Evolutionary conservation across 1,284 basidiomycete species (phyloP).

Genomic region (Veloboletus limbatus): DNA sequence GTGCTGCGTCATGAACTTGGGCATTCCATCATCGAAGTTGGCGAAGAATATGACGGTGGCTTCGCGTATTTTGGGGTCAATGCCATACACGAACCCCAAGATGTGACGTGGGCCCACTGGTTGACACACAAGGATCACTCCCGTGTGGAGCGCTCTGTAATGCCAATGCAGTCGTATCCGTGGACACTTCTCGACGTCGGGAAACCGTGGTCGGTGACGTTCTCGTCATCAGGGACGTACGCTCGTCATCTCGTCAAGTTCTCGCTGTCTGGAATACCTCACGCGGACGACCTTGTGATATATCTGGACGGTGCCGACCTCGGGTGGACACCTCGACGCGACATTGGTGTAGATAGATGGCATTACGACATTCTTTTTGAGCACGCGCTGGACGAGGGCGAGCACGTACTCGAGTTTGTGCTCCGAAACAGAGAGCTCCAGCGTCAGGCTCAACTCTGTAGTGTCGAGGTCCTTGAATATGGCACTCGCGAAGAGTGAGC

Average conservation of each 20-base stretch:
- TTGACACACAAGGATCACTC: slow-evolving; percentile 43
- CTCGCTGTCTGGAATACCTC: slow-evolving; percentile 75
- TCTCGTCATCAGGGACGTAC: slow-evolving; percentile 67
- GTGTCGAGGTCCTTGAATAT: slow-evolving; percentile 75
- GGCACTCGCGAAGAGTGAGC: slow-evolving; percentile 62
- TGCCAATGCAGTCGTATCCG: slow-evolving; percentile 75
- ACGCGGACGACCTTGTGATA: slow-evolving; percentile 52
- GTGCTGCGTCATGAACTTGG: slow-evolving; percentile 83
- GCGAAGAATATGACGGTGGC: slow-evolving; percentile 87
- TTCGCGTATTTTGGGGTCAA: slow-evolving; percentile 76
- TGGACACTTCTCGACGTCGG: slow-evolving; percentile 69
- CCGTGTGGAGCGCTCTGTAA: slow-evolving; percentile 67
- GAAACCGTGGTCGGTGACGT: slow-evolving; percentile 55
- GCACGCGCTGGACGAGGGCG: slow-evolving; percentile 42
- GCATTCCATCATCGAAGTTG: slow-evolving; percentile 75
- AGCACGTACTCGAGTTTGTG: slow-evolving; percentile 56
- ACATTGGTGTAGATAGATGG: slow-evolving; percentile 67
- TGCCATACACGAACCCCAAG: slow-evolving; percentile 45
- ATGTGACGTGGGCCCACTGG: slow-evolving; percentile 73
- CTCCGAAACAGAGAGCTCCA: slow-evolving; percentile 50
- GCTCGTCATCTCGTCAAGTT: slow-evolving; percentile 64
- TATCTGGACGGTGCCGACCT: slow-evolving; percentile 61
- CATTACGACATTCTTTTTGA: slow-evolving; percentile 60
- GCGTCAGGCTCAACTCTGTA: slow-evolving; percentile 71
- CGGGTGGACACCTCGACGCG: slow-evolving; percentile 52